These are phyloP conservation scores for Fomitopsis pinicola DNA, from an alignment of 1,284 basidiomycete species.

Conservation along the genomic window DNA sequence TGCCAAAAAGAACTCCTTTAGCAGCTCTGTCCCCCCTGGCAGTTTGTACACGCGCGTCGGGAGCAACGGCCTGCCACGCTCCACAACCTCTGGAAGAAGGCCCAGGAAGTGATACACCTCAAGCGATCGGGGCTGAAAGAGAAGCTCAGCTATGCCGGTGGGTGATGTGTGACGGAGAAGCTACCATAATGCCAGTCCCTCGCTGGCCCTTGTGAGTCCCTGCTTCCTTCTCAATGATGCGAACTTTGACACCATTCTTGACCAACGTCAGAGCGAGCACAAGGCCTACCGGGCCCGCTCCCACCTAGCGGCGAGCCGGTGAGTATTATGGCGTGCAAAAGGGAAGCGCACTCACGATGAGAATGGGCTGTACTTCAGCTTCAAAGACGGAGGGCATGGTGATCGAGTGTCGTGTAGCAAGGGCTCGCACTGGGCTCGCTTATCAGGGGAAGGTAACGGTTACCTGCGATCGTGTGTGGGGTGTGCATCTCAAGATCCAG, in stretches of 20 bases:
- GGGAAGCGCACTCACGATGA: not conserved
- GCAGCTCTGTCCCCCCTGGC: constrained; percentile 13
- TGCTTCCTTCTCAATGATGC: constrained; percentile 33
- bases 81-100: constrained; percentile 10
- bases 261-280: constrained; percentile 20
- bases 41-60: constrained; percentile 13
- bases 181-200: constrained; percentile 25
- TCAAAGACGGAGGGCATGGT: not conserved
- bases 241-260: constrained; percentile 25
- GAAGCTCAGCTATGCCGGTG: not conserved
- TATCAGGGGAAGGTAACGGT: not conserved
- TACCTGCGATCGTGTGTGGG: not conserved
- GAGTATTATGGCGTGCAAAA: not conserved
- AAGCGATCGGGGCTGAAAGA: constrained; percentile 14
- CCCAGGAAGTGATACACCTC: constrained; percentile 22
- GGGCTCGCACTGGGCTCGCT: not conserved
- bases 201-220: constrained; percentile 22
- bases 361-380: not conserved
- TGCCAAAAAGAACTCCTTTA: constrained; percentile 10
- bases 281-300: constrained; percentile 25
- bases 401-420: not conserved
- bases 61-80: not conserved
- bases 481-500: not conserved
- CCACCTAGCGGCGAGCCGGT: constrained; percentile 13
- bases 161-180: not conserved